Base-by-base conservation (phyloP, 805 yeast species). In the Lipomyces chichibuensis region DNA sequence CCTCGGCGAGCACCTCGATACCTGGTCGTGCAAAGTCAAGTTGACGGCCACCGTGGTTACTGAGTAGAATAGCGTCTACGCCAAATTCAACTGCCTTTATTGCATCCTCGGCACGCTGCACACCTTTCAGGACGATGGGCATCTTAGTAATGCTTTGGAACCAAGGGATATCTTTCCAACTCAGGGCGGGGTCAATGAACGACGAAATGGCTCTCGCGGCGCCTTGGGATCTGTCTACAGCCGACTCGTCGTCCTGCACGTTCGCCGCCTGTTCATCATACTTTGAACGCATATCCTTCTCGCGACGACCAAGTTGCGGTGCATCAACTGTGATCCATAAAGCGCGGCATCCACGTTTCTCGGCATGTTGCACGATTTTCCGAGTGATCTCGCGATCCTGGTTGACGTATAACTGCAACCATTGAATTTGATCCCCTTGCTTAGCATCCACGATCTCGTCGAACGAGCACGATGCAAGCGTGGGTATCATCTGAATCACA, bases 1-100 rank as follows among this genome's bases (percentile, higher is more conserved):
- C 84, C 69, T 90, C 97, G 3, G 89, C 90, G 60, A 92, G 79
- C 3, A 90, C 85, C 71, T 81, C 83, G 46, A 92, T 81, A 1
- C 93, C 89, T 0, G 96, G 86, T n/a, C 90, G 84, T 0, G 96
- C 82, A 74, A 85, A 90, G 77, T 92, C 97, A 65, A 92, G 80
- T 77, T 91, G 97, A 69, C 97, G 82, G 54, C 97, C 97, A 67
- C 97, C 97, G 78, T 91, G 97, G 75, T 91, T 92, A 1, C 96
- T 90, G 60, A 91, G 74, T 3, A 92, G 91, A n/a, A 91, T 88
- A 54, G 93, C 97, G 55, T 87, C 85, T 35, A 85, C 84, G 2
- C 95, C 95, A 72, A 83, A 78, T 70, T 90, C 88, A 5, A 86
- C 86, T 0, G 97, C 97, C 72, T 80, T 77, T 23, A 91, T 76